Percentiles rank a stretch among this genome's conserved stretches.
These are phyloP conservation scores for Phanerodontia chrysosporium DNA, from an alignment of 768 basidiomycete species.

Conservation along the genomic window DNA sequence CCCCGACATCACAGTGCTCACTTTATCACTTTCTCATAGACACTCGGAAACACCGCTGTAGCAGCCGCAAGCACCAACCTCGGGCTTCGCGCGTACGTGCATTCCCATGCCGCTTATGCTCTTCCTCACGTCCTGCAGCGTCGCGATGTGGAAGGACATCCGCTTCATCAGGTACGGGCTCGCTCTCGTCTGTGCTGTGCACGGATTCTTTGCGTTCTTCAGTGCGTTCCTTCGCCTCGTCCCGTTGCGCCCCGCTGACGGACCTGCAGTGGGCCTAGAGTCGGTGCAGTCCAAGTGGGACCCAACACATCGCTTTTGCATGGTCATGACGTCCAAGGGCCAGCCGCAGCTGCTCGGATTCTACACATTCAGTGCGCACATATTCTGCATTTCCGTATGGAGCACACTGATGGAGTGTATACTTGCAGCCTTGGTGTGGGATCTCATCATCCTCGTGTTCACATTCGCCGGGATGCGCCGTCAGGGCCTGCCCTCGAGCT, in stretches of 20 bases:
- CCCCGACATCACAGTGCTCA: too few relatives aligned
- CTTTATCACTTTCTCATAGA: background rate
- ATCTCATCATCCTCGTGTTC: conserved; percentile 3
- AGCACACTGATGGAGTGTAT: too few relatives aligned
- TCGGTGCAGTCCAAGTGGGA: background rate
- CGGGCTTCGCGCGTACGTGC: conserved; percentile 1
- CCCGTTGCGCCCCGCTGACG: background rate
- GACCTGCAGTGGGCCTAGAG: background rate
- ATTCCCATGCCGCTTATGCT: background rate
- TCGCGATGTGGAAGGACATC: conserved; percentile 2
- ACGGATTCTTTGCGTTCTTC: background rate
- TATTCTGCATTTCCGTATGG: too few relatives aligned
- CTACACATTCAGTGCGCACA: conserved; percentile 4
- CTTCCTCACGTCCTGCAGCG: background rate
- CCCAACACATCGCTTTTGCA: background rate
- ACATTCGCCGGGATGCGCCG: background rate
- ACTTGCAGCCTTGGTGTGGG: conserved; percentile 1
- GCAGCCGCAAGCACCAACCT: conserved; percentile 9
- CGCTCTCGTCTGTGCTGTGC: background rate
- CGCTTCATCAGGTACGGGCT: background rate
- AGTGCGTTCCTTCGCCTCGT: background rate
- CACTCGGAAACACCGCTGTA: background rate
- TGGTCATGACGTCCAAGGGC: background rate
- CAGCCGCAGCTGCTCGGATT: background rate
- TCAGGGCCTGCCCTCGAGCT: background rate